A percentile compares a stretch with the other conserved stretches of the same genome.
phyloP scores from a whole-genome alignment of 371 early-diverging fungal species.

The Actinomucor elegans region DNA sequence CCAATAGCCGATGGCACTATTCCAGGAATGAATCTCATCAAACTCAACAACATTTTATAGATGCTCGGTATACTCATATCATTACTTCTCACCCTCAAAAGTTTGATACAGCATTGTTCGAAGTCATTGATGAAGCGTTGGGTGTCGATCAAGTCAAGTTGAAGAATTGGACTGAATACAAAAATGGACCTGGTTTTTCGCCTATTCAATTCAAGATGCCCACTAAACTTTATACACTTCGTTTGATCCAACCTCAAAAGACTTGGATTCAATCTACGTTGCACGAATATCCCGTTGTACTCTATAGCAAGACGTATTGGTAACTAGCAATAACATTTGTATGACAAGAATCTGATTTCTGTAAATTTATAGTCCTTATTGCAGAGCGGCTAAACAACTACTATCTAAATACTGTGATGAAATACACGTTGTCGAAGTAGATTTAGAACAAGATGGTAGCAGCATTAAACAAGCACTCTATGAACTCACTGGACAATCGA shows the following conservation, averaged over 20 bases:
- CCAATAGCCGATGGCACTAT: slow-evolving; percentile 53
- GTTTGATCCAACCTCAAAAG: slow-evolving; percentile 28
- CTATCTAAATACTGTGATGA: slow-evolving; percentile 42
- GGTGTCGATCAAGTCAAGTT: slow-evolving; percentile 29
- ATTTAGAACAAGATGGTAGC: slow-evolving; percentile 27
- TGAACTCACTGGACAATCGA: slow-evolving; percentile 32
- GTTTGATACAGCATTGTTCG: slow-evolving; percentile 40
- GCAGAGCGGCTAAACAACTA: slow-evolving; percentile 51
- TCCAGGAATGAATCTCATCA: slow-evolving; percentile 64
- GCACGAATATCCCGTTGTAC: slow-evolving; percentile 47
- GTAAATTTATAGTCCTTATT: slow-evolving; percentile 42
- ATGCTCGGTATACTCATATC: slow-evolving; percentile 64
- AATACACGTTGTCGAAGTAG: slow-evolving; percentile 39
- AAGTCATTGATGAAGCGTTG: slow-evolving; percentile 32
- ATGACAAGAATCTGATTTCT: background rate
- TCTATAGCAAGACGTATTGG: slow-evolving; percentile 68
- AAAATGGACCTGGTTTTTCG: background rate
- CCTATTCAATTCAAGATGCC: slow-evolving; percentile 21
- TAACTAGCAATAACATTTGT: slow-evolving; percentile 14
- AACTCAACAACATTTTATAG: slow-evolving; percentile 48
- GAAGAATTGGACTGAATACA: slow-evolving; percentile 12
- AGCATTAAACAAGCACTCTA: slow-evolving; percentile 34
- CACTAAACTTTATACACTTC: slow-evolving; percentile 37
- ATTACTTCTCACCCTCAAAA: slow-evolving; percentile 55
- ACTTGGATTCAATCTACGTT: slow-evolving; percentile 42